phyloP scores from a whole-genome alignment of 2,329 filamentous ascomycete species.

The Emericellopsis cladophorae region DNA sequence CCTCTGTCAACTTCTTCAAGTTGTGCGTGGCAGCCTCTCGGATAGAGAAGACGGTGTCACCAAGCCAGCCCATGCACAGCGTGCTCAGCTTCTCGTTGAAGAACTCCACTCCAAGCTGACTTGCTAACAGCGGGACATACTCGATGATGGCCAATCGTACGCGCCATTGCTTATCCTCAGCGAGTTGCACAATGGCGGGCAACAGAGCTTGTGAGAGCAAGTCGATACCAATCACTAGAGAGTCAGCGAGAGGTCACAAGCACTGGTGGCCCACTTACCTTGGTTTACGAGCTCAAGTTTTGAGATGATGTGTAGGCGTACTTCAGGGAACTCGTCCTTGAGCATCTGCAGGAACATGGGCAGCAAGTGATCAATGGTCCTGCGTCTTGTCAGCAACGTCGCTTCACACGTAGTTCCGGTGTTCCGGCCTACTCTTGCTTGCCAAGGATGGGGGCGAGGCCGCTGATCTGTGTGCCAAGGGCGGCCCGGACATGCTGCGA shows the following conservation, averaged over 20 bases:
- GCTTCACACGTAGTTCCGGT: not conserved
- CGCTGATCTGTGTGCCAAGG: constrained; percentile 92
- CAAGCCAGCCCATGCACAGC: constrained; percentile 96
- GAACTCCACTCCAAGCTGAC: constrained; percentile 91
- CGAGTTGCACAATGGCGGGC: constrained; percentile 91
- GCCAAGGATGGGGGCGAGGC: constrained; percentile 88
- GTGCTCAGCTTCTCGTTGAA: constrained; percentile 95
- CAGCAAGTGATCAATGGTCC: constrained; percentile 89
- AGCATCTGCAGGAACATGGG: constrained; percentile 99
- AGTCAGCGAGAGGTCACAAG: constrained; percentile 7
- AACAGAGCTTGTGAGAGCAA: constrained; percentile 91
- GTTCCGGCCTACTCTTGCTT: constrained; percentile 72
- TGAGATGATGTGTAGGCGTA: constrained; percentile 98
- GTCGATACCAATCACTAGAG: constrained; percentile 87
- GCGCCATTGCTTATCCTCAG: constrained; percentile 98
- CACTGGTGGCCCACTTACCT: constrained; percentile 34
- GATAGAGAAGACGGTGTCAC: constrained; percentile 97
- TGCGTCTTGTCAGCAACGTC: constrained; percentile 18
- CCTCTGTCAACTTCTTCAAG: constrained; percentile 94
- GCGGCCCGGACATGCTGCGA: constrained; percentile 96
- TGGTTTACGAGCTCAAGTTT: constrained; percentile 98
- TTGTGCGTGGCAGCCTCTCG: constrained; percentile 95
- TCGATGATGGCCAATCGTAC: constrained; percentile 97
- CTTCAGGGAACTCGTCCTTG: constrained; percentile 97
- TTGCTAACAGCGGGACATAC: constrained; percentile 93